phyloP scores from a whole-genome alignment of 1,284 basidiomycete genomes.

The Ustilago trichophora region DNA sequence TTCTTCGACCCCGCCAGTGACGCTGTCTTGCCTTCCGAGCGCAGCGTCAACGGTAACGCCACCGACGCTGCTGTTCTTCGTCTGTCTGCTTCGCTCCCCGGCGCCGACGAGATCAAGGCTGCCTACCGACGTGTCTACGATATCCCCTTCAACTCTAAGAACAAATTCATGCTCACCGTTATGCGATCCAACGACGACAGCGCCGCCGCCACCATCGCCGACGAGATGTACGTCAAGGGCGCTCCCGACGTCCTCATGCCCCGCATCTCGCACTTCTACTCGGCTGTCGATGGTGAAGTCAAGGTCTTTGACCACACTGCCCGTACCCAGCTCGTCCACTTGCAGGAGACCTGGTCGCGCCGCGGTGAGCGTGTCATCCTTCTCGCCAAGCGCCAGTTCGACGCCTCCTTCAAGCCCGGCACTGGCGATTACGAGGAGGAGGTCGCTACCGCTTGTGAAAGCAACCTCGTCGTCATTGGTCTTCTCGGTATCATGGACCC shows the following conservation, averaged over 20 bases:
- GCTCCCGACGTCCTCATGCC: conserved; percentile 67
- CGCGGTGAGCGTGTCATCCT: conserved; percentile 74
- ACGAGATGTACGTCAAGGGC: conserved; percentile 55
- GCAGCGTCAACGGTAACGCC: conserved; percentile 73
- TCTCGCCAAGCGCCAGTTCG: conserved; percentile 67
- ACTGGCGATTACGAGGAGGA: conserved; percentile 28
- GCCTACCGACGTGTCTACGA: conserved; percentile 68
- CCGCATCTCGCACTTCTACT: conserved; percentile 56
- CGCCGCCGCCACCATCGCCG: conserved; percentile 53
- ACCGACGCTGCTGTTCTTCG: conserved; percentile 75
- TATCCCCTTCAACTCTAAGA: conserved; percentile 73
- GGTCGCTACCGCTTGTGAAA: conserved; percentile 57
- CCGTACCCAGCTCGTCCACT: conserved; percentile 25
- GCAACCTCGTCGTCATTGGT: conserved; percentile 73
- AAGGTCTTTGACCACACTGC: conserved; percentile 20
- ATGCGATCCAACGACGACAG: conserved; percentile 64
- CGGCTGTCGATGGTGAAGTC: conserved; percentile 24
- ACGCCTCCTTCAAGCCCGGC: conserved; percentile 18
- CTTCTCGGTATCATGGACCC: conserved; percentile 76
- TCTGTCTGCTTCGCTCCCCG: conserved; percentile 71
- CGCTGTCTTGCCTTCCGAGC: conserved; percentile 21
- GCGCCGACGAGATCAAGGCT: conserved; percentile 60
- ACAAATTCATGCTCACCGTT: conserved; percentile 75
- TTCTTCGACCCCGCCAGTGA: conserved; percentile 69
- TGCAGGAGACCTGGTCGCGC: conserved; percentile 69